Percentiles rank a stretch among this genome's conserved stretches.
Conservation (phyloP, 208 protist genomes). For the Trypanosoma caninum region DNA sequence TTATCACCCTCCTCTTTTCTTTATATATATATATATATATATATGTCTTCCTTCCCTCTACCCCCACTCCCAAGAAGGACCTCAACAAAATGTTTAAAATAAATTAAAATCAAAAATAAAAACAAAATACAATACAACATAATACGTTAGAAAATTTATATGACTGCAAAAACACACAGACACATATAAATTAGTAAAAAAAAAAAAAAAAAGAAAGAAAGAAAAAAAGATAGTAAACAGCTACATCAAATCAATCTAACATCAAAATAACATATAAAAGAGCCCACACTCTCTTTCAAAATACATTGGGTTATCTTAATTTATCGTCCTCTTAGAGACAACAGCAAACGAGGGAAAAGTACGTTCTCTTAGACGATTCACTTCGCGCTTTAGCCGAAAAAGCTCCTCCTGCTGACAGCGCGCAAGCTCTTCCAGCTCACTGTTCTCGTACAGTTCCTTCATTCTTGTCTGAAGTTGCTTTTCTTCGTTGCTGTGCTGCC, state of each 20-base stretch:
- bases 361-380: conserved; percentile 82
- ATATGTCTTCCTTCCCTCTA: conserved; percentile 2
- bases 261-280: too few species aligned
- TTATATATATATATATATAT: not conserved
- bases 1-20: too few species aligned
- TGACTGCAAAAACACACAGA: conserved; percentile 1
- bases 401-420: conserved; percentile 87
- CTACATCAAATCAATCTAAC: too few species aligned
- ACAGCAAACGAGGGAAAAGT: conserved; percentile 92
- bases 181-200: not conserved
- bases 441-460: conserved; percentile 68
- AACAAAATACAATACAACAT: too few species aligned
- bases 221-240: too few species aligned
- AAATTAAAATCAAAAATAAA: too few species aligned
- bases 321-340: conserved; percentile 71
- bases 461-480: conserved; percentile 33
- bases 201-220: conserved; percentile 9
- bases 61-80: too few species aligned
- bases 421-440: conserved; percentile 83
- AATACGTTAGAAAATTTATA: too few species aligned
- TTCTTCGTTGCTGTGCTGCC: conserved; percentile 53
- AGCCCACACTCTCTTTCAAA: not conserved
- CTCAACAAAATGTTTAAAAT: too few species aligned
- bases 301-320: conserved; percentile 10
- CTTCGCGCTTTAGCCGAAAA: conserved; percentile 68